These are phyloP conservation scores for Telfairia occidentalis DNA, from an alignment of 331 rosid species.

Conservation along the genomic window DNA sequence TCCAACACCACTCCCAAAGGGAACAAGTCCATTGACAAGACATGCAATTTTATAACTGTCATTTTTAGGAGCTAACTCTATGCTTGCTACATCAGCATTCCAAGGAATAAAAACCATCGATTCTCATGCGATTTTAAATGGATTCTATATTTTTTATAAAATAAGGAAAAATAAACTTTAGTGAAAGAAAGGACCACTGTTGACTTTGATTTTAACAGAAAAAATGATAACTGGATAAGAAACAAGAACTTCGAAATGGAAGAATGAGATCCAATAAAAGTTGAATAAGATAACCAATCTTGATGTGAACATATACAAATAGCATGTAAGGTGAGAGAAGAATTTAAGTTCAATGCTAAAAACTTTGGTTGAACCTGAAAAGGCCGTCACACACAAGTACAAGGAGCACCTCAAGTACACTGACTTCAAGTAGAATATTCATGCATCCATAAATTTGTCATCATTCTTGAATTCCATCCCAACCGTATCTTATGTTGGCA, in stretches of 20 bases:
- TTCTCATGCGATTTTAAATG: background rate
- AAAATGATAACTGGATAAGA: background rate
- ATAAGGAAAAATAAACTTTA: background rate
- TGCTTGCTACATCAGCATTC: conserved; percentile 3
- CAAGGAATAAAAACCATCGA: background rate
- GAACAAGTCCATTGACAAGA: too few species aligned
- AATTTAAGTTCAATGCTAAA: background rate
- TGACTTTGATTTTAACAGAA: background rate
- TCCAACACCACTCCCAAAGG: too few species aligned
- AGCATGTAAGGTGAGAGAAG: background rate
- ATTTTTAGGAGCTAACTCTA: background rate
- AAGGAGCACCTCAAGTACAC: background rate
- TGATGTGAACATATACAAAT: background rate
- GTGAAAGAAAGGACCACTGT: background rate
- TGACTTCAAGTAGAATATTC: background rate
- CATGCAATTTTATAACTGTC: background rate
- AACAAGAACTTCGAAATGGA: background rate
- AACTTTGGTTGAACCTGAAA: background rate
- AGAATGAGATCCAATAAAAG: background rate
- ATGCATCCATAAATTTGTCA: background rate
- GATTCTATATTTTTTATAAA: background rate
- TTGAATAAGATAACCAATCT: background rate
- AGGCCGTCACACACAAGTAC: background rate
- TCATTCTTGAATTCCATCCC: background rate
- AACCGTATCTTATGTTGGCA: background rate